Evolutionary conservation across 2,329 filamentous ascomycete species (phyloP).

Genomic region (Venturia pyrina): DNA sequence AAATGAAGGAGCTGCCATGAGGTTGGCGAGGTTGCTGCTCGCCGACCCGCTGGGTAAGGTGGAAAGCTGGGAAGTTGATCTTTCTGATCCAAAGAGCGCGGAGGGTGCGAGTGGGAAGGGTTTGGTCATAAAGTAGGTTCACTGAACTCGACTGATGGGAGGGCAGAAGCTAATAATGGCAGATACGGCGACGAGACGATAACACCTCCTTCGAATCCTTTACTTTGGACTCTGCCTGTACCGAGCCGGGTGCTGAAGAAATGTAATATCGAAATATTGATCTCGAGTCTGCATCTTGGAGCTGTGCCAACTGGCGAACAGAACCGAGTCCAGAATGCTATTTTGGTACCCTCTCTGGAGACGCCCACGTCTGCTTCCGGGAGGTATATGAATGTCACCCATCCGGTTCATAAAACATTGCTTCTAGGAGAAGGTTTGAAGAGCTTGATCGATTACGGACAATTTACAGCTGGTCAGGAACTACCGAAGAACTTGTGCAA

Average conservation of each 20-base stretch:
- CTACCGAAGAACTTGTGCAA: constrained; percentile 36
- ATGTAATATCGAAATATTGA: constrained; percentile 54
- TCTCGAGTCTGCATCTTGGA: constrained; percentile 40
- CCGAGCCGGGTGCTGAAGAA: constrained; percentile 53
- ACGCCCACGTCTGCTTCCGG: constrained; percentile 56
- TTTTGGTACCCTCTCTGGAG: constrained; percentile 66
- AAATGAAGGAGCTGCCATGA: constrained; percentile 45
- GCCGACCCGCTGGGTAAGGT: constrained; percentile 35
- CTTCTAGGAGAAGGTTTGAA: constrained; percentile 63
- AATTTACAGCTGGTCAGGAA: constrained; percentile 29
- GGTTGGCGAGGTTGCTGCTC: constrained; percentile 53
- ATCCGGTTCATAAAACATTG: constrained; percentile 75
- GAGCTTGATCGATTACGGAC: constrained; percentile 49
- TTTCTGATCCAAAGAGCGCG: constrained; percentile 19
- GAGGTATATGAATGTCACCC: constrained; percentile 56
- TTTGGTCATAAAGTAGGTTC: constrained; percentile 30
- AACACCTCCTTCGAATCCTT: constrained; percentile 35
- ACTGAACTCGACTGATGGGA: not conserved
- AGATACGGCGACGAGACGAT: constrained; percentile 46
- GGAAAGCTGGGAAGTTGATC: constrained; percentile 33
- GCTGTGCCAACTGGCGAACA: constrained; percentile 21
- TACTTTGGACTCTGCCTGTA: constrained; percentile 52
- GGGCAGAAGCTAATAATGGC: constrained; percentile 6
- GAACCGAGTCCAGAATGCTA: constrained; percentile 44
- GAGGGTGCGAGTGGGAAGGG: constrained; percentile 25